These are phyloP conservation scores for Macadamia integrifolia DNA, from an alignment of 164 flowering plant species.

Conservation along the genomic window DNA sequence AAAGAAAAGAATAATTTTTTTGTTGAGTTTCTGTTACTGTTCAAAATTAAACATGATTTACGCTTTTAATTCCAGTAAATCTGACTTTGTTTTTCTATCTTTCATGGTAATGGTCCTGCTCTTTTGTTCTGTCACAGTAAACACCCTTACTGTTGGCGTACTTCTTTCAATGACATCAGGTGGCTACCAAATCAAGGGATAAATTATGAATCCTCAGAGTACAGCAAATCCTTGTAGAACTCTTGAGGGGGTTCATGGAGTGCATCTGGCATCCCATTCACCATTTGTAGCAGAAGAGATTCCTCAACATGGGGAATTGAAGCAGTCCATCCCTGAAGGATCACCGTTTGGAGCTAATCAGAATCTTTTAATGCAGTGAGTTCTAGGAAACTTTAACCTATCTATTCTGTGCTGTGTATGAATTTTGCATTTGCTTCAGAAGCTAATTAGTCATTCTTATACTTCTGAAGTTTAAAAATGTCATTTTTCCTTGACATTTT, in stretches of 20 bases:
- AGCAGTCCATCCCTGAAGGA: constrained; percentile 19
- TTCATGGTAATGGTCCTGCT: neutral
- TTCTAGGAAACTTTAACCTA: constrained; percentile 5
- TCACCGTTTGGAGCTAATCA: constrained; percentile 33
- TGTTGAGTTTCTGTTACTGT: neutral
- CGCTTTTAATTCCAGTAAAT: neutral
- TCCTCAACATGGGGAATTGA: constrained; percentile 30
- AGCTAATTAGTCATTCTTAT: no score
- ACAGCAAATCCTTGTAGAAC: constrained; percentile 25
- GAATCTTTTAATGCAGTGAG: constrained; percentile 51
- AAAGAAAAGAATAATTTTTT: no score
- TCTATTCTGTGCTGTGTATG: neutral
- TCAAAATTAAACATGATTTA: neutral
- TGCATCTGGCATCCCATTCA: constrained; percentile 56
- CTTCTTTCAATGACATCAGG: constrained; percentile 6
- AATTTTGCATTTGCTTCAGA: no score
- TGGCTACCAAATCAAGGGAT: constrained; percentile 2
- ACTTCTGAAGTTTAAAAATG: no score
- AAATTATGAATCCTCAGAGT: constrained; percentile 46
- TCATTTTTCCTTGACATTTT: neutral
- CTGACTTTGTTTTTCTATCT: neutral
- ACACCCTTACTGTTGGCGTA: neutral
- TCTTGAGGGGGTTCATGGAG: constrained; percentile 72
- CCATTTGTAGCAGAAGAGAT: constrained; percentile 53
- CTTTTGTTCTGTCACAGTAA: constrained; percentile 6